Evolutionary conservation across 257 asterid species (phyloP).

Genomic region (Vinca minor): DNA sequence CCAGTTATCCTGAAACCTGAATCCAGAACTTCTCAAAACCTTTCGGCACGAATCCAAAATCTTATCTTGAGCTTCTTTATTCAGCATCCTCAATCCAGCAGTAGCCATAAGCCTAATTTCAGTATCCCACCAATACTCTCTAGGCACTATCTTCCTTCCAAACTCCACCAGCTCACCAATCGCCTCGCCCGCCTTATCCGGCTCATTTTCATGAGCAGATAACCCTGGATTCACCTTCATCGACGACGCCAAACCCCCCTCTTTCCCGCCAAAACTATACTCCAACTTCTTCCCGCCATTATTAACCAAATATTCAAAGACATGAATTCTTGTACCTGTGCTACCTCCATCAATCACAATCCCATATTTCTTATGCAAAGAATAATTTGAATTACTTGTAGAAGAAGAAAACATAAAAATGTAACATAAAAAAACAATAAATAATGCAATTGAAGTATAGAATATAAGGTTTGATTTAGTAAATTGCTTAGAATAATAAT

Average conservation of each 20-base stretch:
- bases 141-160: constrained; percentile 68
- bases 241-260: constrained; percentile 59
- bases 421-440: constrained; percentile 40
- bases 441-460: constrained; percentile 29
- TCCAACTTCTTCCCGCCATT: constrained; percentile 47
- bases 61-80: constrained; percentile 47
- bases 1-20: constrained; percentile 74
- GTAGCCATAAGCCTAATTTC: constrained; percentile 89
- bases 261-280: constrained; percentile 60
- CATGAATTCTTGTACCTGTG: constrained; percentile 89
- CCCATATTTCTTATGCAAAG: constrained; percentile 35
- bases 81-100: constrained; percentile 88
- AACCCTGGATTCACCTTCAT: constrained; percentile 91
- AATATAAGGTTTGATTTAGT: constrained; percentile 34
- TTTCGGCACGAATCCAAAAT: constrained; percentile 66
- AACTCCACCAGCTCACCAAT: constrained; percentile 66
- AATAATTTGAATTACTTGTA: constrained; percentile 6
- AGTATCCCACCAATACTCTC: constrained; percentile 55
- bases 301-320: constrained; percentile 55
- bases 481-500: constrained; percentile 23
- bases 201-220: constrained; percentile 55
- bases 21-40: constrained; percentile 58
- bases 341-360: constrained; percentile 98
- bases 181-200: constrained; percentile 45
- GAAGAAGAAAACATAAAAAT: constrained; percentile 39